Evolutionary conservation across 116 monocot species (phyloP).

Genomic region (Phalaenopsis hybrid): DNA sequence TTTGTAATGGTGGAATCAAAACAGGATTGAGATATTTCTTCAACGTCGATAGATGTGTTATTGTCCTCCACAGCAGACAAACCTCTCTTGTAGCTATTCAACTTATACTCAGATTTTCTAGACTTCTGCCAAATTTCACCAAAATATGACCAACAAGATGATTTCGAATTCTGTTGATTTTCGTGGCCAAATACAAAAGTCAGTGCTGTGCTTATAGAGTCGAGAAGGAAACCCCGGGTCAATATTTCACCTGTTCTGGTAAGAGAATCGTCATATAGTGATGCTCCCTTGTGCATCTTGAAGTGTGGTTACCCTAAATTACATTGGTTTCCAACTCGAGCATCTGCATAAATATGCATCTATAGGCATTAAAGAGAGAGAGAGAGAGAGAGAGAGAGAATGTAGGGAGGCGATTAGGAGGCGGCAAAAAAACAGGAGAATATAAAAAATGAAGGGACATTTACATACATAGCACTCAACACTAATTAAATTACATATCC

Average conservation of each 20-base stretch:
- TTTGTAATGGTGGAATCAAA: conserved; percentile 8
- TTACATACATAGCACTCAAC: no score
- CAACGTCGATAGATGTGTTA: not conserved
- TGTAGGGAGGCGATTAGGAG: no score
- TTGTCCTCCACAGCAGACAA: conserved; percentile 3
- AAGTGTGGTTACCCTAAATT: not conserved
- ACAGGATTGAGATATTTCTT: conserved; percentile 3
- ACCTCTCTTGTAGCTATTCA: conserved; percentile 3
- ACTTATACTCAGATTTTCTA: conserved; percentile 6
- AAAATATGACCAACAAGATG: conserved; percentile 11
- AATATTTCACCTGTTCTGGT: conserved; percentile 14
- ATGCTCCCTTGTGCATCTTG: conserved; percentile 10
- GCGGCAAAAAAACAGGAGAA: not conserved
- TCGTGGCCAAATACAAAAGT: conserved; percentile 10
- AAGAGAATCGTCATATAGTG: not conserved
- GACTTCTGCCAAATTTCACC: conserved; percentile 15
- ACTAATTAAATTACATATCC: no score
- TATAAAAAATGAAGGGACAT: not conserved
- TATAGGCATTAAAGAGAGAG: not conserved
- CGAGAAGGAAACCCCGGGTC: conserved; percentile 10
- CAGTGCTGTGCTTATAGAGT: conserved; percentile 6
- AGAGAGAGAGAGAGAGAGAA: not conserved
- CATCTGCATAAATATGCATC: not conserved
- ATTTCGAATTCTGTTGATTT: conserved; percentile 15
- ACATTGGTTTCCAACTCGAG: not conserved